Percentiles rank a stretch among this genome's conserved stretches.
These are phyloP conservation scores for Tephrocybe sp. DNA, from an alignment of 768 basidiomycete genomes.

Conservation along the genomic window DNA sequence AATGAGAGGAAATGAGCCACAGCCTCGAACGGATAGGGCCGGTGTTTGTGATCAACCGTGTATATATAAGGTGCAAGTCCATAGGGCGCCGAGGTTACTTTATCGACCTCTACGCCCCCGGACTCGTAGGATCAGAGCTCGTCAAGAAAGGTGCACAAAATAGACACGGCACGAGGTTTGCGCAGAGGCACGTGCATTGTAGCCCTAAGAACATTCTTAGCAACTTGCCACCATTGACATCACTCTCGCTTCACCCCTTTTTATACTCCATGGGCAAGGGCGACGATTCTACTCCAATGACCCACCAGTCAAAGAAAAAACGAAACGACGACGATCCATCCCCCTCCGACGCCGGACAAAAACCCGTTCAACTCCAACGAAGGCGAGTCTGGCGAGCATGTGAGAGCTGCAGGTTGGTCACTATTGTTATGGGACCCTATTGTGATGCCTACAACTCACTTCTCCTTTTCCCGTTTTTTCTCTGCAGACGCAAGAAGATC, in stretches of 20 bases:
- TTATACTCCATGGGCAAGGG: slow-evolving; percentile 42
- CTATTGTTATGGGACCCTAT: slow-evolving; percentile 15
- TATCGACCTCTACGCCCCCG: slow-evolving; percentile 3
- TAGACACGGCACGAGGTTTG: slow-evolving; percentile 16
- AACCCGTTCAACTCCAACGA: slow-evolving; percentile 77
- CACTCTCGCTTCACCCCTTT: slow-evolving; percentile 11
- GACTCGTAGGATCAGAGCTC: slow-evolving; percentile 9
- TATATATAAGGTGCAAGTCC: slow-evolving; percentile 13
- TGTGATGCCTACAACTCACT: slow-evolving; percentile 11
- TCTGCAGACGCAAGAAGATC: slow-evolving; percentile 81
- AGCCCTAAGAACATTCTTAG: slow-evolving; percentile 13
- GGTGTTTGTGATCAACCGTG: slow-evolving; percentile 11
- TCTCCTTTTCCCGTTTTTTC: slow-evolving; percentile 14
- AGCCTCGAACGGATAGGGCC: slow-evolving; percentile 13
- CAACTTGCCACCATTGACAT: slow-evolving; percentile 11
- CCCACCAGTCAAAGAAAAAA: slow-evolving; percentile 75
- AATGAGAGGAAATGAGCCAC: slow-evolving; percentile 2
- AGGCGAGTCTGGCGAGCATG: slow-evolving; percentile 86
- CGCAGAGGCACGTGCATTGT: slow-evolving; percentile 23
- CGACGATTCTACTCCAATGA: slow-evolving; percentile 45
- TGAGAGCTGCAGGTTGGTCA: slow-evolving; percentile 77
- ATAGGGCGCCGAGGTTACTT: neutral
- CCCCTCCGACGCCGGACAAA: slow-evolving; percentile 54
- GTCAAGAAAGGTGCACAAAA: slow-evolving; percentile 7
- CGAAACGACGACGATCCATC: slow-evolving; percentile 59